Base-by-base conservation (phyloP, 768 basidiomycete genomes). In the Melanogaster broomeanus region DNA sequence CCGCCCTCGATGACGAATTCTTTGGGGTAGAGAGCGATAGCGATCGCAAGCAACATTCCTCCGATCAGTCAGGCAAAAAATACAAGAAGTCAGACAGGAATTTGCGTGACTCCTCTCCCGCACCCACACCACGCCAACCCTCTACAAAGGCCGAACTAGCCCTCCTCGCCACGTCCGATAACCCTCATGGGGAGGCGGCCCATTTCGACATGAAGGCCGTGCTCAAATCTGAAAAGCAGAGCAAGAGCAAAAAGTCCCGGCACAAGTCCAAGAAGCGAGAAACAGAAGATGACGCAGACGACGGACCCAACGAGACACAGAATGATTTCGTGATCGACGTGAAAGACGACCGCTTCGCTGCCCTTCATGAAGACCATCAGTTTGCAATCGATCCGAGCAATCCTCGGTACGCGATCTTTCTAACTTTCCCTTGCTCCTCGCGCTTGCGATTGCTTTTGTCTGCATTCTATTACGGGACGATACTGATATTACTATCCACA, bases 331-430 rank as follows among this genome's bases (percentile, higher is more conserved):
- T 76, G 38, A 83, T 98, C 61, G 77, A 99, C 64, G 84, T 94
- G 53, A 80, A 81, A 60, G 97, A 99, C 62, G 81, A 86, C 10
- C 87, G 97, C 15, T 98, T 98, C 78, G 83, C 83, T 64, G 86
- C 81, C 19, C 64, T 98, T 39, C 89, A 93, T 61, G 92, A 97
- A 59, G 88, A 98, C 62, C 85, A 91, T 61, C 81, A 86, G 28
- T 98, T 91, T 58, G 95, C 96, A 0, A 94, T 99, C 58, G 97
- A 99, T 69, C 96, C 97, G 18, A 90, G 83, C 47, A 90, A 98
- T 72, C 93, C 96, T 66, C 90, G 86, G 96, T 97, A 64, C 57
- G 93, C 78, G 16, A 0, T 21, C 27, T 50, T 34, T 30, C 16
- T 8, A 6, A 13, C 15, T 3, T 4, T 19, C 31, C 43, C 28